Percentiles rank a stretch among this genome's conserved stretches.
Conservation (phyloP, 2,329 filamentous ascomycete genomes). For the Nemania sp. region DNA sequence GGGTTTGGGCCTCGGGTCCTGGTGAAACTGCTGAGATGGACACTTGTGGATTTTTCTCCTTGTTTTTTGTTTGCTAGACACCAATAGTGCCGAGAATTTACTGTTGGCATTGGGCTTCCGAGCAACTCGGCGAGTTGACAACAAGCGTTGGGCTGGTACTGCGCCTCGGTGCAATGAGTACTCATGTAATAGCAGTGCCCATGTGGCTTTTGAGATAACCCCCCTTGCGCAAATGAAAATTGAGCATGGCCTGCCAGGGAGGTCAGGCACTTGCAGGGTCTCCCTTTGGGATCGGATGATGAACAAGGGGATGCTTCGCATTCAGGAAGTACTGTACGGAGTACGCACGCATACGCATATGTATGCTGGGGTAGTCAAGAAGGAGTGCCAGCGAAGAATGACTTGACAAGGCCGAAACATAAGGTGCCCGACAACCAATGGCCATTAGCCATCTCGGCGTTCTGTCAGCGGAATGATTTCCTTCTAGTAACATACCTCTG, state of each 20-base stretch:
- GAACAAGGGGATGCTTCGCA: constrained; percentile 7
- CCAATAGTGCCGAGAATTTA: too few relatives aligned
- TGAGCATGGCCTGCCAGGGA: background rate
- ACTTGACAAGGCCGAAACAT: constrained; percentile 1
- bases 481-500: too few relatives aligned
- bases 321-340: too few relatives aligned
- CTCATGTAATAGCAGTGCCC: background rate
- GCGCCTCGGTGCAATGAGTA: constrained; percentile 11
- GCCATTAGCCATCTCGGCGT: background rate
- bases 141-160: constrained; percentile 11
- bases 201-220: constrained; percentile 1
- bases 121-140: constrained; percentile 1
- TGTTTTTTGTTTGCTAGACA: too few relatives aligned
- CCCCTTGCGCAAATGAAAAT: background rate
- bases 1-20: too few relatives aligned
- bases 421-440: too few relatives aligned
- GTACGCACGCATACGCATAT: too few relatives aligned
- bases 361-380: too few relatives aligned
- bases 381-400: constrained; percentile 11
- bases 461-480: background rate
- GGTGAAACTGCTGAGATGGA: too few relatives aligned
- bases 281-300: constrained; percentile 1
- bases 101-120: constrained; percentile 4
- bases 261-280: constrained; percentile 9
- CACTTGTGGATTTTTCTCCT: too few relatives aligned